Conservation (phyloP, 768 basidiomycete genomes). For the Russula brevipes region DNA sequence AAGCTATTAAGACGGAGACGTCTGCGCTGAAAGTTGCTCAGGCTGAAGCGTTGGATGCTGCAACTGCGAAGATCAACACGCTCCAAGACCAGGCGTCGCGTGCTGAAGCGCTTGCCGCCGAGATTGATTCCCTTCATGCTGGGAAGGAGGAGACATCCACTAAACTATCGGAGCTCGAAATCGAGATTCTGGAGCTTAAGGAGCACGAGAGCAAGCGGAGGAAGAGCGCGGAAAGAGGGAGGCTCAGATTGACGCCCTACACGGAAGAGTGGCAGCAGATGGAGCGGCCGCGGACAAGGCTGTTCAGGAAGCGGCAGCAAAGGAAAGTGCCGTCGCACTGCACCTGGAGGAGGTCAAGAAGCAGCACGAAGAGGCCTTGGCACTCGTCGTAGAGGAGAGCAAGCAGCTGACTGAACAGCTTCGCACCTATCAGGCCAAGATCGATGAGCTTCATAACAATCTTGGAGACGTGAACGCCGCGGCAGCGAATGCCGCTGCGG, state of each 20-base stretch:
- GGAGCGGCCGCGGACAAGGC: slow-evolving; percentile 45
- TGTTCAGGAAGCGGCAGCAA: slow-evolving; percentile 42
- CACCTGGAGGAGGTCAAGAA: slow-evolving; percentile 39
- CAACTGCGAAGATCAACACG: slow-evolving; percentile 40
- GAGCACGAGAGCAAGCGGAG: slow-evolving; percentile 62
- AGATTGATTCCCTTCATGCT: slow-evolving; percentile 48
- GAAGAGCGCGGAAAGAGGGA: slow-evolving; percentile 49
- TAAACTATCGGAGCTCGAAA: slow-evolving; percentile 75
- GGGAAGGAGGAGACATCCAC: slow-evolving; percentile 67
- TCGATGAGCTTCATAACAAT: slow-evolving; percentile 41
- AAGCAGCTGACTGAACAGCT: slow-evolving; percentile 22
- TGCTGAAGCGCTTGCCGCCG: slow-evolving; percentile 41
- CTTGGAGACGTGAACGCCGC: slow-evolving; percentile 44
- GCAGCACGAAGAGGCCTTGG: slow-evolving; percentile 45
- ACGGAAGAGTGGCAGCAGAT: slow-evolving; percentile 50
- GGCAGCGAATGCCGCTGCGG: slow-evolving; percentile 42
- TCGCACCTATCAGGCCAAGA: slow-evolving; percentile 33
- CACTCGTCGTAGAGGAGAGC: slow-evolving; percentile 39
- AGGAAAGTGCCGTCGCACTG: slow-evolving; percentile 42
- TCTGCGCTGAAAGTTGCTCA: slow-evolving; percentile 49
- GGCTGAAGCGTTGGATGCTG: slow-evolving; percentile 44
- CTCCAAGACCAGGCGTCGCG: slow-evolving; percentile 45
- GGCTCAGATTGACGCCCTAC: slow-evolving; percentile 45
- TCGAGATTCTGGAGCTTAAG: slow-evolving; percentile 73
- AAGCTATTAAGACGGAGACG: slow-evolving; percentile 48